Evolutionary conservation across 2,329 filamentous ascomycete genomes (phyloP), one percentile per base, ranked within the genome.

Genomic region (Fusarium lyarnte): DNA sequence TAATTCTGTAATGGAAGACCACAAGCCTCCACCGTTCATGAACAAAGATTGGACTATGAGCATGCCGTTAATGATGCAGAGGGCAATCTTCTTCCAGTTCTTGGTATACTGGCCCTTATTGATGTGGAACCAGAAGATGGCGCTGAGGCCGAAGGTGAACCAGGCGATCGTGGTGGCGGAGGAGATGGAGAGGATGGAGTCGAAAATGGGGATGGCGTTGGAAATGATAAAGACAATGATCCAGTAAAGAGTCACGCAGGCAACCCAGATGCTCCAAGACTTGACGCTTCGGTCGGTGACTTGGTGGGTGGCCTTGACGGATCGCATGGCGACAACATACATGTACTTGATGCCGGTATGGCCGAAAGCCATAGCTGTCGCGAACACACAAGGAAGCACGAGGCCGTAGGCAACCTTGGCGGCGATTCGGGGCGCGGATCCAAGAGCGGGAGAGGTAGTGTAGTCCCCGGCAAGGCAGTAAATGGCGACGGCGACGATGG

Each of bases 181-280:
- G 0, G 80, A 79, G 46, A 82, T 81, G 13, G 78, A 74, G 27
- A 82, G 73, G 58, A 82, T 82, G 3, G 79, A 81, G 65, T 81
- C 78, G 54, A 82, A 82, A 39, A 82, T 74, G 11, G 81, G 81
- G 16, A 82, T 80, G 12, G 80, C 79, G 55, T 79, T 81, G 46
- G 80, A 79, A 25, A 82, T 73, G 19, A 81, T 42, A 63, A 80
- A 82, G 2, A 78, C 77, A 2, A 78, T 36, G 19, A 78, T 53
- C 80, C 80, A 82, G 63, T 79, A 81, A 0, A 77, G 0, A 5
- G 76, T 81, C 8, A 78, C 79, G 36, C 78, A 79, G 8, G 47
- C 74, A 8, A 83, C 64, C 81, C 81, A 82, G 9, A 76, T 70
- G n/a, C 67, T 52, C 81, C 81, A 83, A 0, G 80, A 79, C 49